Evolutionary conservation across 2,329 filamentous ascomycete genomes (phyloP).

Genomic region (Clonostachys rosea): DNA sequence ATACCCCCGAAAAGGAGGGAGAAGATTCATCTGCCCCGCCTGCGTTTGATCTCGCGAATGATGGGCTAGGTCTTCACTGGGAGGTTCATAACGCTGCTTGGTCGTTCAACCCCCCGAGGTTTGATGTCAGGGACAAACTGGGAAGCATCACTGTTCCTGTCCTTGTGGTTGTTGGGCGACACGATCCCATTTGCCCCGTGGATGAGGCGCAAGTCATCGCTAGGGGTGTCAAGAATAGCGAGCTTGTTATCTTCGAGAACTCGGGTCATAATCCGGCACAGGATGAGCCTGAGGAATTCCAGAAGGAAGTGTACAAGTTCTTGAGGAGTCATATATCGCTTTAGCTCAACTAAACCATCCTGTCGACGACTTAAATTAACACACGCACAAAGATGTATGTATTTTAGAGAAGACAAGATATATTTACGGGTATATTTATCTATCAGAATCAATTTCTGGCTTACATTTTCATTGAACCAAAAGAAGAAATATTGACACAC

Average conservation of each 20-base stretch:
- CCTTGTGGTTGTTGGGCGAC: conserved; percentile 10
- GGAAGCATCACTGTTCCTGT: conserved; percentile 9
- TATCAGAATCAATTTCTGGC: no score
- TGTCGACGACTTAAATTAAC: no score
- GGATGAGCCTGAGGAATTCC: conserved; percentile 11
- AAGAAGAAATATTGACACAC: no score
- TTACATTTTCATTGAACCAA: no score
- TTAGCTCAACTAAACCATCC: no score
- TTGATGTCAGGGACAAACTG: conserved; percentile 11
- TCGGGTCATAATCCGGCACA: conserved; percentile 11
- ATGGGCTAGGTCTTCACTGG: conserved; percentile 6
- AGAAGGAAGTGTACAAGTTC: conserved; percentile 3
- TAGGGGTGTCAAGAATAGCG: conserved; percentile 5
- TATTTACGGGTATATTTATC: no score
- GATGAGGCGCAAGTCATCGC: conserved; percentile 12
- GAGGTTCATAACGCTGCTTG: conserved; percentile 14
- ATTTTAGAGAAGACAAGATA: no score
- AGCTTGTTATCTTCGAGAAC: conserved; percentile 12
- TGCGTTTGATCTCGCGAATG: neutral
- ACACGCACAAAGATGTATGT: no score
- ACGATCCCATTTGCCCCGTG: conserved; percentile 11
- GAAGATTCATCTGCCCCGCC: neutral
- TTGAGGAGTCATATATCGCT: neutral
- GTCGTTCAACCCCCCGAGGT: conserved; percentile 9
- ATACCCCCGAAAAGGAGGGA: conserved; percentile 4